Conservation (phyloP, 331 rosid species). For the Quercus tomentella region DNA sequence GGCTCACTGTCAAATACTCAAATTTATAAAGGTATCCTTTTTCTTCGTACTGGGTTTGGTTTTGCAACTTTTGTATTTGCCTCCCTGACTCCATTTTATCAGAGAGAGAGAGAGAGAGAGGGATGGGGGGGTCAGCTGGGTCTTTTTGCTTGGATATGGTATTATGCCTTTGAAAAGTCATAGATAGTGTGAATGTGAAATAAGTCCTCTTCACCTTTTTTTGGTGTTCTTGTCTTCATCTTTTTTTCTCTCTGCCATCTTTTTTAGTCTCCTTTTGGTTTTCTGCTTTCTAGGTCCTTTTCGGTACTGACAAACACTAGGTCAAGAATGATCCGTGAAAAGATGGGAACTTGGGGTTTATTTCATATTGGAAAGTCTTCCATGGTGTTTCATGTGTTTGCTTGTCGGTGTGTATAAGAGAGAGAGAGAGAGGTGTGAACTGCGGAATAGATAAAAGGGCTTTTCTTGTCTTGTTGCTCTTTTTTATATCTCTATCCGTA, state of each 20-base stretch:
- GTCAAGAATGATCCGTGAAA: conserved; percentile 21
- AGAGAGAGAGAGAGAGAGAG: conserved; percentile 7
- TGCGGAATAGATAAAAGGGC: conserved; percentile 29
- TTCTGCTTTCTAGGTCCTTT: conserved; percentile 42
- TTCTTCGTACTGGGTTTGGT: conserved; percentile 59
- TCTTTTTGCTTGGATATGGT: conserved; percentile 41
- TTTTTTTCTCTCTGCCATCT: not conserved
- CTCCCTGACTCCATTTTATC: conserved; percentile 25
- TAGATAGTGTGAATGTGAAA: conserved; percentile 29
- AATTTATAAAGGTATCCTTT: conserved; percentile 37
- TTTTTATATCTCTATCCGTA: conserved; percentile 15
- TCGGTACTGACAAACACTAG: conserved; percentile 37
- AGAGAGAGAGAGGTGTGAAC: conserved; percentile 31
- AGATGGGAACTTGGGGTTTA: conserved; percentile 26
- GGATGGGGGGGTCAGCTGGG: conserved; percentile 28
- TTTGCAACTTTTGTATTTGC: conserved; percentile 24
- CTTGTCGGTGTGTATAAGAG: not conserved
- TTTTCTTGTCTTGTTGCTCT: conserved; percentile 49
- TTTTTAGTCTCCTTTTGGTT: conserved; percentile 3
- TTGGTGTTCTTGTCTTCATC: not conserved
- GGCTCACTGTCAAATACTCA: conserved; percentile 34
- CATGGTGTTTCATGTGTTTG: not conserved
- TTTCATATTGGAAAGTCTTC: conserved; percentile 4
- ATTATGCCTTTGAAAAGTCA: conserved; percentile 40
- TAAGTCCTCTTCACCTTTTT: conserved; percentile 11